Evolutionary conservation across 352 stramenopile genomes (phyloP), one percentile per base, ranked within the genome.

Genomic region (Phytophthora quininea): DNA sequence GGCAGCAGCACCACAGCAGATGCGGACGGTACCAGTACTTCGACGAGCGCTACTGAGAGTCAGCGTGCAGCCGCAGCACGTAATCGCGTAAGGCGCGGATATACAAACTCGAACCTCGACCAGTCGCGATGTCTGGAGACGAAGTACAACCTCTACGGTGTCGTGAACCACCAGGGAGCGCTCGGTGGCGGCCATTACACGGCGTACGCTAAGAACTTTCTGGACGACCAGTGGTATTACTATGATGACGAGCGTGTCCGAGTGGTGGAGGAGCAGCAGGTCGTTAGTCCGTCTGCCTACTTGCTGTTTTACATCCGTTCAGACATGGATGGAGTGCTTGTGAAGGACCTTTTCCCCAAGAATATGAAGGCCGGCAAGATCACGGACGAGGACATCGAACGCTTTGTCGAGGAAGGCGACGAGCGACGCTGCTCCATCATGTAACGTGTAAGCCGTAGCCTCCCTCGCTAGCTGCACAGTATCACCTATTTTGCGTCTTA

Each of bases 301-400:
- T 75, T 98, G 64, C 80, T 98, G 7, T 98, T 98, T 64, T 98
- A 97, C 68, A 64, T 97, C 38, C 84, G 90, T 37, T 95, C 90
- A 5, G 91, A 97, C 67, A 94, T 97, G 79, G 86, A 94, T 58
- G 77, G 75, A 52, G 76, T 88, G 31, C 64, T 89, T 10, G 86
- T 96, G 10, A 91, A 93, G 62, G 88, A 93, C 50, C 62, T 97
- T 51, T 97, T 92, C 59, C 88, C 88, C 15, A 84, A 84, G 40
- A 96, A 94, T 67, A 92, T 89, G 67, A 91, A 92, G 52, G 75
- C 79, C 49, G 86, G 86, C 50, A 88, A 88, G 59, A 95, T 96
- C 68, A 96, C 89, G 4, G 89, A 96, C 40, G 87, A 95, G 71
- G 89, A 96, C 61, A 96, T 96, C 38, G 84, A 96, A 63, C 86